Evolutionary conservation across 129 eudicot species (phyloP).

Genomic region (Artemisia argyi): DNA sequence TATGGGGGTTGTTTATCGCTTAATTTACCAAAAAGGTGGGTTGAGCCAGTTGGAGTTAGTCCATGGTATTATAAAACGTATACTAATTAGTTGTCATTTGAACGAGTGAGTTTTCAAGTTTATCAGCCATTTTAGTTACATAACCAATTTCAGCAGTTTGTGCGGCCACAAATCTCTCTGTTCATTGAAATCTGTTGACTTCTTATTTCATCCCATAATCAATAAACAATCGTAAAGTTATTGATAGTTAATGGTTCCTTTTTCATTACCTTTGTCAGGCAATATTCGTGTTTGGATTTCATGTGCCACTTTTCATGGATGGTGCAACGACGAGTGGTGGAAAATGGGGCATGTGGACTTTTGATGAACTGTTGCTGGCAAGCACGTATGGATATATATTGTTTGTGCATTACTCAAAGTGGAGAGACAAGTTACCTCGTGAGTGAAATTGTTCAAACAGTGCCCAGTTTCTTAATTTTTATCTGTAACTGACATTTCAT

Average conservation of each 20-base stretch:
- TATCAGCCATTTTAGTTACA: too few species aligned
- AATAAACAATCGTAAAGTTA: not conserved
- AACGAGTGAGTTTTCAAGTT: too few species aligned
- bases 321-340: constrained; percentile 38
- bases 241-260: constrained; percentile 8
- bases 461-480: not conserved
- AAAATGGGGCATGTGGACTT: constrained; percentile 70
- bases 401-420: constrained; percentile 79
- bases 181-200: not conserved
- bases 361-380: constrained; percentile 51
- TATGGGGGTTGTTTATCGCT: not conserved
- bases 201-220: not conserved
- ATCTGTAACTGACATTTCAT: not conserved
- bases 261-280: constrained; percentile 39
- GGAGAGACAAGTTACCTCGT: constrained; percentile 88
- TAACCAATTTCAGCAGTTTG: too few species aligned
- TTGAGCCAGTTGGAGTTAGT: not conserved
- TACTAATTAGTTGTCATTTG: too few species aligned
- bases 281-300: constrained; percentile 66
- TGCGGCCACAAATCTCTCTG: too few species aligned
- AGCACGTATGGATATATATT: constrained; percentile 64
- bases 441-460: constrained; percentile 31
- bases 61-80: too few species aligned
- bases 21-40: not conserved
- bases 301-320: constrained; percentile 65